Evolutionary conservation across 78 protist species (phyloP), one percentile per base, ranked within the genome.

Genomic region (Speleostelium caveatum): DNA sequence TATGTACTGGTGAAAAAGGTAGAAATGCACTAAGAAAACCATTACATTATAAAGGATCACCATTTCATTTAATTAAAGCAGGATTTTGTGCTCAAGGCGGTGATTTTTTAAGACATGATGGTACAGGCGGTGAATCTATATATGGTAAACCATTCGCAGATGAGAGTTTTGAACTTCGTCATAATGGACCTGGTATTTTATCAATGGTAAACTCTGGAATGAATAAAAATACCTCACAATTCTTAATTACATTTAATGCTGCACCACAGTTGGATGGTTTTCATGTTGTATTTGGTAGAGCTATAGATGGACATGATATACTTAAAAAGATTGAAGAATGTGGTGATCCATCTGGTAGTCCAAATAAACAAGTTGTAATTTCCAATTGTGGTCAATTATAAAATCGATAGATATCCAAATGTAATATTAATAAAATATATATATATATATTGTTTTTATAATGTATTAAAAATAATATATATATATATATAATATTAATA

Each of bases 181-280:
- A 97, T 94, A 91, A 86, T 41, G 73, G 77, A 42, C 60, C 83
- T 36, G 97, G 97, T 38, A 19, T 71, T 5, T 96, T 98, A 41
- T 93, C 99, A 32, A 98, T 98, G 99, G 99, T 99, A 36, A 98
- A 98, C 86, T 73, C 95, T 30, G 99, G 99, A 30, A 14, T 4
- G 55, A 16, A 19, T 45, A 49, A 85, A 35, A 96, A 93, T 87
- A 68, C 69, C 12, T 36, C 60, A 19, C 97, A 95, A 83, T 95
- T 95, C 86, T 96, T 96, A 85, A 72, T 96, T 63, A 49, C 88
- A 14, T 87, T 93, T 10, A 96, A 53, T 1, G 33, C 45, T 66
- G 91, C 96, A 3, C 75, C 93, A 41, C 86, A 75, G 78, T 93
- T 96, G 62, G 97, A 97, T 35, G 93, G 91, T n/a, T 88, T 95